Evolutionary conservation across 2,329 filamentous ascomycete species (phyloP).

Genomic region (Cylindrodendrum hubeiense): DNA sequence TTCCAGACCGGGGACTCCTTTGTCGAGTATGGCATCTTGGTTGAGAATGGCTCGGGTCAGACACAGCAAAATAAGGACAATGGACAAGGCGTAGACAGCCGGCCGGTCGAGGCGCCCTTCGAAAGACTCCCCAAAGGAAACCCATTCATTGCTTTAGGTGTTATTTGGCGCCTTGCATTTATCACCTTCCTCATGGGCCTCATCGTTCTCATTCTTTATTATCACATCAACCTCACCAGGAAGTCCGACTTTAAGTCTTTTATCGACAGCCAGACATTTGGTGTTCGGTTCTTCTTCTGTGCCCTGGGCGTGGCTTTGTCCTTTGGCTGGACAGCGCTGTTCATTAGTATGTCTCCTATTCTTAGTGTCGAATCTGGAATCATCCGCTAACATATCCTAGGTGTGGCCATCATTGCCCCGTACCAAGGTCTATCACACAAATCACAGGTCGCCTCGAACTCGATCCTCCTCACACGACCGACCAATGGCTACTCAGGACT

Average conservation of each 20-base stretch:
- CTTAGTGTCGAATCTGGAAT: neutral
- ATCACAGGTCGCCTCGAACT: slow-evolving; percentile 48
- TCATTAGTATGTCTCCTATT: slow-evolving; percentile 47
- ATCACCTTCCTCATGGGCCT: slow-evolving; percentile 49
- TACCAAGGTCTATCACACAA: slow-evolving; percentile 53
- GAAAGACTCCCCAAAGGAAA: slow-evolving; percentile 25
- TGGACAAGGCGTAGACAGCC: slow-evolving; percentile 9
- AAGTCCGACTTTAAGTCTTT: slow-evolving; percentile 46
- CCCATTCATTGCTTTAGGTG: slow-evolving; percentile 52
- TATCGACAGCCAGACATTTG: slow-evolving; percentile 56
- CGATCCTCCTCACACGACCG: slow-evolving; percentile 55
- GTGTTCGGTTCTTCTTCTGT: slow-evolving; percentile 58
- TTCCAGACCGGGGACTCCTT: slow-evolving; percentile 25
- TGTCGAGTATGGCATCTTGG: slow-evolving; percentile 36
- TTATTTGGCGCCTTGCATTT: slow-evolving; percentile 50
- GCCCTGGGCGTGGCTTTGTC: slow-evolving; percentile 55
- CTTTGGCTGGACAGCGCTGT: slow-evolving; percentile 56
- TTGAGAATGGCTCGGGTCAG: slow-evolving; percentile 26
- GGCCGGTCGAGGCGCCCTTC: neutral
- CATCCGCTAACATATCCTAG: slow-evolving; percentile 1
- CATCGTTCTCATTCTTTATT: slow-evolving; percentile 55
- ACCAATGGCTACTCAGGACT: slow-evolving; percentile 61
- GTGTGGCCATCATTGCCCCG: slow-evolving; percentile 58
- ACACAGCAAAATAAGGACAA: neutral
- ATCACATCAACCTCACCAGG: slow-evolving; percentile 46